phyloP scores from a whole-genome alignment of 768 basidiomycete genomes.

The Tephrocybe sp. region DNA sequence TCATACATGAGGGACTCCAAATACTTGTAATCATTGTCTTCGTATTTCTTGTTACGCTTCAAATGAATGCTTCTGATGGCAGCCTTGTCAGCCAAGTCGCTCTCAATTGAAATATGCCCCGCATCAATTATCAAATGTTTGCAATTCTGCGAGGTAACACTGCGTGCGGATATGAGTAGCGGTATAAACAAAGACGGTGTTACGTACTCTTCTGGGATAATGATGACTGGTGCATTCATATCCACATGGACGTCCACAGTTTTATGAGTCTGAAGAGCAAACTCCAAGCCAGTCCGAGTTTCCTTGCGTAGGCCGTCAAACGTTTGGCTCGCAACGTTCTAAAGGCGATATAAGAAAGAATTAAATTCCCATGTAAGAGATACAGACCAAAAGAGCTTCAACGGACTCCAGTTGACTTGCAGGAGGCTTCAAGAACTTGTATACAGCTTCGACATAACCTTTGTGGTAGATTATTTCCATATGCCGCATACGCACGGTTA shows the following conservation, averaged over 20 bases:
- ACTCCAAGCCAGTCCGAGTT: conserved; percentile 91
- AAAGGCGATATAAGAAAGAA: background rate
- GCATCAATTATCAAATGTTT: conserved; percentile 93
- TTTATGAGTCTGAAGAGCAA: conserved; percentile 90
- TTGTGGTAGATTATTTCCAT: conserved; percentile 97
- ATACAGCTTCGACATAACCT: conserved; percentile 91
- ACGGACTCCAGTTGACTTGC: conserved; percentile 95
- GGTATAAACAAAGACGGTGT: background rate
- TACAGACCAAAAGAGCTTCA: conserved; percentile 80
- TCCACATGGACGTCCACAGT: conserved; percentile 97
- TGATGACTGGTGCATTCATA: conserved; percentile 95
- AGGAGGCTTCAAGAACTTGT: conserved; percentile 91
- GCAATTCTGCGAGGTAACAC: conserved; percentile 74
- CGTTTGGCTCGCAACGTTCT: conserved; percentile 92
- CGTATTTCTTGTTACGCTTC: conserved; percentile 84
- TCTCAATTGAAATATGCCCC: conserved; percentile 93
- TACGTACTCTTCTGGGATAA: conserved; percentile 88
- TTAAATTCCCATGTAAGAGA: background rate
- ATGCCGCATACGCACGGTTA: conserved; percentile 88
- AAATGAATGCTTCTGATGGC: conserved; percentile 74
- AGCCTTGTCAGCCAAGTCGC: conserved; percentile 83
- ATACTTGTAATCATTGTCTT: conserved; percentile 80
- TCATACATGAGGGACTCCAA: conserved; percentile 97
- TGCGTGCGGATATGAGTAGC: conserved; percentile 27
- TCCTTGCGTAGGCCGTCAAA: conserved; percentile 92